These are phyloP conservation scores for Pinus tabuliformis DNA, from an alignment of 75 land plant species.

Conservation along the genomic window DNA sequence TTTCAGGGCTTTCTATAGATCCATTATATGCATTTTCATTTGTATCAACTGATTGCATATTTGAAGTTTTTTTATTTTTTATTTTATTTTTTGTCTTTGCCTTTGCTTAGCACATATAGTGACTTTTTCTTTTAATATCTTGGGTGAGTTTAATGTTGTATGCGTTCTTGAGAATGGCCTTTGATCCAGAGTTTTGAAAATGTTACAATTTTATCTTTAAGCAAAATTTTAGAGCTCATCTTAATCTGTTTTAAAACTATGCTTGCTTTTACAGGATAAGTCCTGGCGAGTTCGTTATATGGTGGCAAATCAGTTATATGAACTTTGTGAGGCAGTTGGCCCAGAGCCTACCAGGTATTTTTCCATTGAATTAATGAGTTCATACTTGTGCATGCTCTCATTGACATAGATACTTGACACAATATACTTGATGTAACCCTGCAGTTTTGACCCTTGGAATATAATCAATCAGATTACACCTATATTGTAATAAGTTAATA, in stretches of 20 bases:
- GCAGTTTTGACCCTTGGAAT: not conserved
- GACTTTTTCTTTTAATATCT: not conserved
- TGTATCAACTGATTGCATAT: not conserved
- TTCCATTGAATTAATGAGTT: not conserved
- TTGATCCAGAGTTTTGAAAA: not conserved
- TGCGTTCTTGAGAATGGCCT: not conserved
- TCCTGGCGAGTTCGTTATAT: conserved; percentile 98
- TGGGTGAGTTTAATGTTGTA: not conserved
- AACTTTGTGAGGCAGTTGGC: conserved; percentile 96
- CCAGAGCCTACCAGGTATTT: conserved; percentile 88
- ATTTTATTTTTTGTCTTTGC: not conserved
- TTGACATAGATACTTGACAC: not conserved
- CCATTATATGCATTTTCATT: not conserved
- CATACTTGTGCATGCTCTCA: not conserved
- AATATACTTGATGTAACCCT: no score
- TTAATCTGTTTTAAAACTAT: not conserved
- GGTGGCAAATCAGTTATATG: conserved; percentile 97
- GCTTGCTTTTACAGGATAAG: conserved; percentile 63
- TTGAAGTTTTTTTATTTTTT: no score
- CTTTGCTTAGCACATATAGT: not conserved
- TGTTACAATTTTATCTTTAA: not conserved
- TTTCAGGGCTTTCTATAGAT: not conserved
- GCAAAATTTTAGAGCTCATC: not conserved
- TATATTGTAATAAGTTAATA: not conserved
- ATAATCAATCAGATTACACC: not conserved